phyloP scores from a whole-genome alignment of 768 basidiomycete genomes.

The Rubroboletus pulcherrimus region DNA sequence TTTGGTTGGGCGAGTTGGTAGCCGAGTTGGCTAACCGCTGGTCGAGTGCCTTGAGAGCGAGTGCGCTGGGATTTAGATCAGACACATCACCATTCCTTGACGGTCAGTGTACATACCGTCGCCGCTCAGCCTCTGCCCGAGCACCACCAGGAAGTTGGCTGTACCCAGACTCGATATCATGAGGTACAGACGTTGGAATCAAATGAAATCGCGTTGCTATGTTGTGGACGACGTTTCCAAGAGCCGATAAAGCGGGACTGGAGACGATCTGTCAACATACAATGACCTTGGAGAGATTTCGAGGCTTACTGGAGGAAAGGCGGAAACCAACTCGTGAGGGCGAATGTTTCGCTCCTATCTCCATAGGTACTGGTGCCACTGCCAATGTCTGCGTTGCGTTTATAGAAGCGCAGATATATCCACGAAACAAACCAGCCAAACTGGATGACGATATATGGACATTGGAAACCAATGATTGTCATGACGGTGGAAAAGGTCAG shows the following conservation, averaged over 20 bases:
- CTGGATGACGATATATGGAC: conserved; percentile 90
- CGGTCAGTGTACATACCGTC: conserved; percentile 56
- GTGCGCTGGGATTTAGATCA: conserved; percentile 54
- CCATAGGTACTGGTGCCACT: conserved; percentile 74
- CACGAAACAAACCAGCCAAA: conserved; percentile 99
- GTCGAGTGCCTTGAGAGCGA: conserved; percentile 96
- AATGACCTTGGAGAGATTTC: not conserved
- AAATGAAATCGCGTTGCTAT: conserved; percentile 68
- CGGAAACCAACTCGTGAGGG: conserved; percentile 95
- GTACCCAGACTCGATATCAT: conserved; percentile 75
- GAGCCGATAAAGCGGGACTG: conserved; percentile 67
- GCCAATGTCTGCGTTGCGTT: conserved; percentile 69
- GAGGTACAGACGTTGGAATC: conserved; percentile 55
- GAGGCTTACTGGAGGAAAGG: conserved; percentile 82
- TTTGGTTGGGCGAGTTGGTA: conserved; percentile 29
- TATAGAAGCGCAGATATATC: conserved; percentile 96
- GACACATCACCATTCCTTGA: not conserved
- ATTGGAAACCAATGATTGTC: conserved; percentile 79
- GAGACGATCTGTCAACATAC: not conserved
- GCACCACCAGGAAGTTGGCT: conserved; percentile 79
- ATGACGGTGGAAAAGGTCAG: conserved; percentile 85
- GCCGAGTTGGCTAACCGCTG: conserved; percentile 75
- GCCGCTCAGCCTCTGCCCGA: conserved; percentile 92
- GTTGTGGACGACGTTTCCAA: conserved; percentile 65
- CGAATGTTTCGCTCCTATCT: conserved; percentile 94